These are phyloP conservation scores for Entelexis sorbosivorans DNA, from an alignment of 1,139 yeast genomes.

Conservation along the genomic window DNA sequence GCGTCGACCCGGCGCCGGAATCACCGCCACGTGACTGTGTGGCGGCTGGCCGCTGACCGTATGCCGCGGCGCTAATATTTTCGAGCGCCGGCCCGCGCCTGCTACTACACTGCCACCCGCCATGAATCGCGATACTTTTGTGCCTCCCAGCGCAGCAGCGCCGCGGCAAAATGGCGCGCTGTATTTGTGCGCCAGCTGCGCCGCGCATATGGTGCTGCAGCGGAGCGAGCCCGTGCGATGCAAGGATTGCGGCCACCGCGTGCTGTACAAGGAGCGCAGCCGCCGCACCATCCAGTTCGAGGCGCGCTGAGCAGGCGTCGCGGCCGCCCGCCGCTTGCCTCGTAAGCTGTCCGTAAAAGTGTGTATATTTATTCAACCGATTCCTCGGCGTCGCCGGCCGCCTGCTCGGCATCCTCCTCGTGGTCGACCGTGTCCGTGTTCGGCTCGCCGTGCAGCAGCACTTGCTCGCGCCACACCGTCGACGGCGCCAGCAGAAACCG, in stretches of 20 bases:
- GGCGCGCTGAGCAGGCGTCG: slow-evolving; percentile 41
- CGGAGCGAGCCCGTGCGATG: slow-evolving; percentile 97
- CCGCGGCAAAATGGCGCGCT: slow-evolving; percentile 78
- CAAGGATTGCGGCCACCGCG: slow-evolving; percentile 97
- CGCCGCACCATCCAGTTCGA: slow-evolving; percentile 81
- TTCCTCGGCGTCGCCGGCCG: not conserved
- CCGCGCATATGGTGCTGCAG: slow-evolving; percentile 73
- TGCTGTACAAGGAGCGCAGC: slow-evolving; percentile 90
- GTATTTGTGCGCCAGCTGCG: slow-evolving; percentile 95
- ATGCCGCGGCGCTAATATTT: not conserved
- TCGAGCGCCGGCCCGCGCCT: not conserved
- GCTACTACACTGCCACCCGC: not conserved
- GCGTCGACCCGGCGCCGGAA: no score
- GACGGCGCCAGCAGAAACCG: slow-evolving; percentile 15
- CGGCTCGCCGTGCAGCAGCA: slow-evolving; percentile 18
- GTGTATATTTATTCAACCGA: slow-evolving; percentile 6
- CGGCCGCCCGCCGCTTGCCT: no score
- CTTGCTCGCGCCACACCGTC: slow-evolving; percentile 16
- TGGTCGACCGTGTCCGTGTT: slow-evolving; percentile 3
- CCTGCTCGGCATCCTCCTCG: not conserved
- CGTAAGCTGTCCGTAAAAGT: not conserved
- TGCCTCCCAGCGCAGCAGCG: slow-evolving; percentile 59
- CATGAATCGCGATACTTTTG: slow-evolving; percentile 74
- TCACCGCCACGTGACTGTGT: not conserved
- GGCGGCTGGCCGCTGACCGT: not conserved